These are phyloP conservation scores for Rhodomyrtus psidioides DNA, from an alignment of 441 rosid species.

Conservation along the genomic window DNA sequence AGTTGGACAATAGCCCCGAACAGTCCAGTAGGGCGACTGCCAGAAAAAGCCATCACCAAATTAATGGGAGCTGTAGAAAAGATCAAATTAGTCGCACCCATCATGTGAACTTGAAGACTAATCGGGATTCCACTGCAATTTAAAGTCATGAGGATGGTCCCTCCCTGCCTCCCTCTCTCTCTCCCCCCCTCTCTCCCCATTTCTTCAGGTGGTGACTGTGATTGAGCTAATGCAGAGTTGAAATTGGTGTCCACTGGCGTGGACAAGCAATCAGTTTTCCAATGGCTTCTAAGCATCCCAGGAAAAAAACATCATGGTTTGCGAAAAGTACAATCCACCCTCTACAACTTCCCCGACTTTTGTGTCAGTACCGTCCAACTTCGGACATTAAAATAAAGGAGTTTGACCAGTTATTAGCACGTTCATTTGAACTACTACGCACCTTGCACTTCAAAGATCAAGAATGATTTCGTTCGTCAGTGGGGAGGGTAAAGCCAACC, in stretches of 20 bases:
- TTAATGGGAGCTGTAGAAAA: not conserved
- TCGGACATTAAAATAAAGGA: not conserved
- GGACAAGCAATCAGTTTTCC: not conserved
- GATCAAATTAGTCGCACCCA: not conserved
- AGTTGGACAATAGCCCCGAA: not conserved
- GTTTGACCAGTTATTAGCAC: not conserved
- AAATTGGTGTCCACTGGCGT: not conserved
- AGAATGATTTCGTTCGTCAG: not conserved
- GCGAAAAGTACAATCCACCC: not conserved
- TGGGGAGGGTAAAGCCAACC: not conserved
- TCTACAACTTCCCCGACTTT: not conserved
- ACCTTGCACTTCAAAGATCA: not conserved
- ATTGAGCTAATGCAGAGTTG: not conserved
- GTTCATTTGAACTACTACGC: not conserved
- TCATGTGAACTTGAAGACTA: not conserved
- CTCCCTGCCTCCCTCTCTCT: not conserved
- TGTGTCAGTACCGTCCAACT: not conserved
- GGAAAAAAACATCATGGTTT: not conserved
- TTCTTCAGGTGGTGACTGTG: not conserved
- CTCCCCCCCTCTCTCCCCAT: not conserved
- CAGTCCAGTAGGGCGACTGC: not conserved
- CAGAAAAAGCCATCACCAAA: not conserved
- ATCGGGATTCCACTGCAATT: not conserved
- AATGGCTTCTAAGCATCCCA: not conserved
- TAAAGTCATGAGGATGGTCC: not conserved